These are phyloP conservation scores for Botrytis elliptica DNA, from an alignment of 2,329 filamentous ascomycete genomes.

Conservation along the genomic window DNA sequence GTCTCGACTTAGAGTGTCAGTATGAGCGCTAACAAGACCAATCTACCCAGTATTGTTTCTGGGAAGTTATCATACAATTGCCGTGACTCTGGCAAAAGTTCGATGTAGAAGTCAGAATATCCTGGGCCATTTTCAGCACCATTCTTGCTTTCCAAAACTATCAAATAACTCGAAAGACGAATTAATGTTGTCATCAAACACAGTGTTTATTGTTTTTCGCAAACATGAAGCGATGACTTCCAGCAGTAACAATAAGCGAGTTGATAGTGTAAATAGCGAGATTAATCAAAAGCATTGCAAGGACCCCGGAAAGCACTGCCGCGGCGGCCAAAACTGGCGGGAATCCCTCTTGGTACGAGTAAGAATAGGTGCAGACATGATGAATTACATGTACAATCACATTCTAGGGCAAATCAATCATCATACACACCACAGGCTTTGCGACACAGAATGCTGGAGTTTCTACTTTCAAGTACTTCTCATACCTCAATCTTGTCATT, in stretches of 20 bases:
- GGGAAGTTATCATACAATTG: background rate
- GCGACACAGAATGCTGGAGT: background rate
- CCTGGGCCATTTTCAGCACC: background rate
- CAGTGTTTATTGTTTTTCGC: background rate
- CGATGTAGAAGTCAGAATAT: background rate
- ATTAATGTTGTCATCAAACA: background rate
- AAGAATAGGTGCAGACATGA: accelerated
- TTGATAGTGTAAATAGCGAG: background rate
- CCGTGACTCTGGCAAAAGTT: background rate
- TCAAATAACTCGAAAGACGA: background rate
- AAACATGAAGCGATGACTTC: background rate
- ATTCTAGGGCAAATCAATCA: background rate
- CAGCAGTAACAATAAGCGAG: background rate
- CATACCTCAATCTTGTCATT: background rate
- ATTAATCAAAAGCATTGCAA: background rate
- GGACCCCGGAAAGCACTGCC: background rate
- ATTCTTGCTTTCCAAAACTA: background rate
- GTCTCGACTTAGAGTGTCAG: background rate
- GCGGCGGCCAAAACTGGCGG: accelerated
- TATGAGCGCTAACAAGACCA: background rate
- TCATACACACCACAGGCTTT: background rate
- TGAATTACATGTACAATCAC: background rate
- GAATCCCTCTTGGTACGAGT: background rate
- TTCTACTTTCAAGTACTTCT: background rate
- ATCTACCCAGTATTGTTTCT: background rate